Evolutionary conservation across 345 rosid species (phyloP).

Genomic region (Kernera saxatilis): DNA sequence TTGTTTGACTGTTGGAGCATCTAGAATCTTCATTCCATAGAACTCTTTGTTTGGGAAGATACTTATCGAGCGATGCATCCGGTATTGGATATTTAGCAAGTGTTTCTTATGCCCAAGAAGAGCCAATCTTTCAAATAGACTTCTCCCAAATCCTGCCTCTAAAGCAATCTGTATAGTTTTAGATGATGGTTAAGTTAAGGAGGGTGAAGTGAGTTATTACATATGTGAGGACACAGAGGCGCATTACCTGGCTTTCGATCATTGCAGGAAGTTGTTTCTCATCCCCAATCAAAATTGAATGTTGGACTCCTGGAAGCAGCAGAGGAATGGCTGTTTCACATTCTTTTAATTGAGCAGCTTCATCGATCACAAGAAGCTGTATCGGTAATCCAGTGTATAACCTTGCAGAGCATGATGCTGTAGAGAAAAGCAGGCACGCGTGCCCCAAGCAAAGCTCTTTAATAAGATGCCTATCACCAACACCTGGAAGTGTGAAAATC

Average conservation of each 20-base stretch:
- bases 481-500: neutral
- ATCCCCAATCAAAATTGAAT: slow-evolving; percentile 42
- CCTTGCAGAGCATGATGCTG: slow-evolving; percentile 37
- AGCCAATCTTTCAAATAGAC: slow-evolving; percentile 60
- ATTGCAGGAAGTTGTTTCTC: slow-evolving; percentile 44
- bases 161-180: slow-evolving; percentile 32
- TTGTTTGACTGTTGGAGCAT: slow-evolving; percentile 37
- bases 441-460: slow-evolving; percentile 30
- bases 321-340: slow-evolving; percentile 45
- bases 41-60: slow-evolving; percentile 47
- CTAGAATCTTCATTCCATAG: slow-evolving; percentile 37
- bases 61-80: slow-evolving; percentile 71
- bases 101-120: slow-evolving; percentile 42
- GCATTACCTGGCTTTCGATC: slow-evolving; percentile 39
- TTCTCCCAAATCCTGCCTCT: slow-evolving; percentile 48
- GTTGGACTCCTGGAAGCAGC: slow-evolving; percentile 37
- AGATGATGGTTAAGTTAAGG: neutral
- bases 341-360: slow-evolving; percentile 52
- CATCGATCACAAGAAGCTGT: slow-evolving; percentile 41
- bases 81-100: slow-evolving; percentile 48
- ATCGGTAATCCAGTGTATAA: slow-evolving; percentile 21
- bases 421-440: slow-evolving; percentile 41
- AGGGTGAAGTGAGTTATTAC: neutral
- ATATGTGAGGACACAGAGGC: neutral
- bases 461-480: neutral